Evolutionary conservation across 2,329 filamentous ascomycete species (phyloP).

Genomic region (Penicillium sp.): DNA sequence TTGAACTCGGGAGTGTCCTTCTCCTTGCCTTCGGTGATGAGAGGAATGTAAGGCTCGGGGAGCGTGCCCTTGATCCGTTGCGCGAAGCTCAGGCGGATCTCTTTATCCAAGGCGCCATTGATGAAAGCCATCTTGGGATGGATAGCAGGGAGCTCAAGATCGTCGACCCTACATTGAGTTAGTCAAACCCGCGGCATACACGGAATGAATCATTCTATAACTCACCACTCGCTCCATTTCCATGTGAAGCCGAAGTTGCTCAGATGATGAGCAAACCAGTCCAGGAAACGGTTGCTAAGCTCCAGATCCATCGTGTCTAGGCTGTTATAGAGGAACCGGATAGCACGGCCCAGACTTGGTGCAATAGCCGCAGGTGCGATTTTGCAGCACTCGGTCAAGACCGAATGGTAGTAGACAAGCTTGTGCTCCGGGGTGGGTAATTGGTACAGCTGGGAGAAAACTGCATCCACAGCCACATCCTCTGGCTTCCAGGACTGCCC

Average conservation of each 20-base stretch:
- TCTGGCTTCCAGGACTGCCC: constrained; percentile 93
- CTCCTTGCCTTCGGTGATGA: constrained; percentile 87
- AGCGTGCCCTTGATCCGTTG: constrained; percentile 94
- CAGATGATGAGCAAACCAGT: constrained; percentile 97
- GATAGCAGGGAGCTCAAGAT: constrained; percentile 74
- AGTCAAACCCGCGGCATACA: too few relatives aligned
- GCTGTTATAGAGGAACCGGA: constrained; percentile 86
- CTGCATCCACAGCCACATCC: constrained; percentile 94
- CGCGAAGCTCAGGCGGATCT: constrained; percentile 93
- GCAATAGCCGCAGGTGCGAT: constrained; percentile 95
- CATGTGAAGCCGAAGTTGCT: constrained; percentile 99
- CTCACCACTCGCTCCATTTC: constrained; percentile 97
- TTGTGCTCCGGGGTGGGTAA: constrained; percentile 89
- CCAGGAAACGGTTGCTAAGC: constrained; percentile 82
- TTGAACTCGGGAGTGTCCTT: constrained; percentile 97
- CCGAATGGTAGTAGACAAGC: constrained; percentile 92
- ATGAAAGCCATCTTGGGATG: constrained; percentile 95
- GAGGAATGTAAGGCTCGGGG: constrained; percentile 76
- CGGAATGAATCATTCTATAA: too few relatives aligned
- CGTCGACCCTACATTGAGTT: constrained; percentile 64
- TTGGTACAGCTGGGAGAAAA: constrained; percentile 93
- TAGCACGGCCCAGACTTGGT: constrained; percentile 88
- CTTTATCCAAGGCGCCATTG: constrained; percentile 86
- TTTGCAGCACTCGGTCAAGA: constrained; percentile 94
- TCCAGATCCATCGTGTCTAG: constrained; percentile 84